Evolutionary conservation across 768 basidiomycete genomes (phyloP).

Genomic region (Pisolithus orientalis): DNA sequence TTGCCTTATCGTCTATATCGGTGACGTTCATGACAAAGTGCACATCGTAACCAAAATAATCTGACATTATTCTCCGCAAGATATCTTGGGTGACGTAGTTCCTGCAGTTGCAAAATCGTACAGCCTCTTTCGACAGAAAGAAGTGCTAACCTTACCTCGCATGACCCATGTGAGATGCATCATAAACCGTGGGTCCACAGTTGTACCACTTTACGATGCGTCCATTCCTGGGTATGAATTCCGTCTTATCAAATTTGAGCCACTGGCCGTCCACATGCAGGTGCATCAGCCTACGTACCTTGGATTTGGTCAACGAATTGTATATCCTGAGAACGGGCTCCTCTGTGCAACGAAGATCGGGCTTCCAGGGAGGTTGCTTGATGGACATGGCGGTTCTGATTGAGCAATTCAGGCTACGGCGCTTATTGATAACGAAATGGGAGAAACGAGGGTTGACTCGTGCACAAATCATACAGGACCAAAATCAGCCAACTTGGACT

Average conservation of each 20-base stretch:
- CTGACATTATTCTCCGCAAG: slow-evolving; percentile 79
- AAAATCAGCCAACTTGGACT: background rate
- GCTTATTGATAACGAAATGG: slow-evolving; percentile 5
- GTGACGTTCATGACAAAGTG: slow-evolving; percentile 99
- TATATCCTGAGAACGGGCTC: slow-evolving; percentile 66
- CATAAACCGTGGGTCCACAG: slow-evolving; percentile 98
- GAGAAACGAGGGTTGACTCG: slow-evolving; percentile 11
- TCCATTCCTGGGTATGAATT: slow-evolving; percentile 65
- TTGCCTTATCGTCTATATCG: slow-evolving; percentile 97
- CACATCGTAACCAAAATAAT: slow-evolving; percentile 97
- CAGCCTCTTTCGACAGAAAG: slow-evolving; percentile 1
- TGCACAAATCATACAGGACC: slow-evolving; percentile 17
- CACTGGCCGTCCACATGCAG: slow-evolving; percentile 1
- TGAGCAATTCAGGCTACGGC: slow-evolving; percentile 2
- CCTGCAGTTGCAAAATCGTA: slow-evolving; percentile 35
- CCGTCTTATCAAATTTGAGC: slow-evolving; percentile 44
- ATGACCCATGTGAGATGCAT: slow-evolving; percentile 98
- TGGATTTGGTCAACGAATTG: slow-evolving; percentile 88
- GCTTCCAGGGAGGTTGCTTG: slow-evolving; percentile 50
- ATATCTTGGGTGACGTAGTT: slow-evolving; percentile 97
- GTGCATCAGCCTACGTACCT: slow-evolving; percentile 47
- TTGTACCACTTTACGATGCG: slow-evolving; percentile 96
- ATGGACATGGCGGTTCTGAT: slow-evolving; percentile 38
- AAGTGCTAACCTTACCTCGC: slow-evolving; percentile 57
- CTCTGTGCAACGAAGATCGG: slow-evolving; percentile 31